Conservation (phyloP, 2,329 filamentous ascomycete genomes). For the Calonectria montana region DNA sequence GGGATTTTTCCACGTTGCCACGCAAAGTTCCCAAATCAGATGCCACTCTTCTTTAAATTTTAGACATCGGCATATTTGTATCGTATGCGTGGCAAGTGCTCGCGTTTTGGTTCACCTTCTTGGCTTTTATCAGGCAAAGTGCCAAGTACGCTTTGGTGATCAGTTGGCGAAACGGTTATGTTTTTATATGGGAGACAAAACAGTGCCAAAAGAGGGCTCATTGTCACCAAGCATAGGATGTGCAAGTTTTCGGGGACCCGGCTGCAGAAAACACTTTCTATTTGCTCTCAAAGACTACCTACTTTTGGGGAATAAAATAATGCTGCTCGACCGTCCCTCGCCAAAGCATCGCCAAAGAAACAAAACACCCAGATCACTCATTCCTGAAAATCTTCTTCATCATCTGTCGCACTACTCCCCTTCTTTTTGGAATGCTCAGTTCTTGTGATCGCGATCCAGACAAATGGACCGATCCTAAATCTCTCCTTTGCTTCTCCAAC, state of each 20-base stretch:
- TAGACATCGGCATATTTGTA: not conserved
- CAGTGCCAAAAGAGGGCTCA: not conserved
- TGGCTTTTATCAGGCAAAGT: no score
- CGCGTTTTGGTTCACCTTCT: no score
- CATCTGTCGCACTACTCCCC: slow-evolving; percentile 12
- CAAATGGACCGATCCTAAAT: not conserved
- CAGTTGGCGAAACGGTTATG: no score
- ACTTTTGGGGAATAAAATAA: not conserved
- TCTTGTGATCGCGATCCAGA: not conserved
- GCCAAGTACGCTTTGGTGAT: no score
- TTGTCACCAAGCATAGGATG: not conserved
- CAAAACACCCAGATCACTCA: not conserved
- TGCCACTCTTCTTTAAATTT: not conserved
- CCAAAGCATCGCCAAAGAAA: not conserved
- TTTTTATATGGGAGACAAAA: no score
- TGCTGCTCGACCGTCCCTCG: not conserved
- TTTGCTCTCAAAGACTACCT: not conserved
- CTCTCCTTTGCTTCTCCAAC: not conserved
- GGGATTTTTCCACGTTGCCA: not conserved
- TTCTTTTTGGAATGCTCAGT: not conserved
- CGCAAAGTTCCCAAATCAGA: no score
- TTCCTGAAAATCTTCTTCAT: slow-evolving; percentile 23
- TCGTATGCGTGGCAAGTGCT: not conserved
- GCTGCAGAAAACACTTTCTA: not conserved
- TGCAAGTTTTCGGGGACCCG: not conserved